Evolutionary conservation across 2,329 filamentous ascomycete genomes (phyloP), one percentile per base, ranked within the genome.

Genomic region (Fusarium pseudonygamai): DNA sequence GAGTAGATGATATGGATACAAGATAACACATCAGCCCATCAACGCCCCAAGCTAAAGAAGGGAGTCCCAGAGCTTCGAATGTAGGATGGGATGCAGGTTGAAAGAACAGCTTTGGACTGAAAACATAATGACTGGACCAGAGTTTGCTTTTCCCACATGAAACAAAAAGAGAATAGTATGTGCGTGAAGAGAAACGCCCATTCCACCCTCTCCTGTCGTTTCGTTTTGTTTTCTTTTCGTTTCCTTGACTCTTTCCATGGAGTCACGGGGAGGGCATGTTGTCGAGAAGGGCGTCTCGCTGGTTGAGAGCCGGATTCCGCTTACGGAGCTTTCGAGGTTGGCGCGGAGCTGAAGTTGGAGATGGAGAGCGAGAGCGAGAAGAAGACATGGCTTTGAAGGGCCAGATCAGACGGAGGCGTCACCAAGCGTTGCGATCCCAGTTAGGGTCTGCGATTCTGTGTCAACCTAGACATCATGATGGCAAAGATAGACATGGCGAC

Each of bases 341-440:
- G 60, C 72, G 68, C 22, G 69, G 65, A 20, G 62, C 32, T 42
- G 66, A 46, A 47, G 67, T 43, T 49, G 74, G 59, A 49, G 68
- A 53, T 30, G 67, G 60, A 47, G 75, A 64, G 49, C 69, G 47
- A 68, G 65, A 69, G 56, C 56, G 56, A 55, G 72, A 61, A 37
- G 75, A 73, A 40, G 75, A 65, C 55, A 67, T 67, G 37, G 59
- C 55, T 39, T 65, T 71, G 40, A 75, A 72, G 55, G 76, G 68
- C 71, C 74, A 77, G 58, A 72, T 67, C 22, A 74, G 60, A 63
- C 64, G 75, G 59, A 67, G 64, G 63, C 73, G 77, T 90, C 87
- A 96, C 93, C 94, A 96, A 47, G 93, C 93, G 84, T 95, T 95
- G 71, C 93, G 91, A 85, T 97, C 95, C 95, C 95, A 97, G 84